Conservation (phyloP, 768 basidiomycete genomes). For the Fistulinella prunicolor region DNA sequence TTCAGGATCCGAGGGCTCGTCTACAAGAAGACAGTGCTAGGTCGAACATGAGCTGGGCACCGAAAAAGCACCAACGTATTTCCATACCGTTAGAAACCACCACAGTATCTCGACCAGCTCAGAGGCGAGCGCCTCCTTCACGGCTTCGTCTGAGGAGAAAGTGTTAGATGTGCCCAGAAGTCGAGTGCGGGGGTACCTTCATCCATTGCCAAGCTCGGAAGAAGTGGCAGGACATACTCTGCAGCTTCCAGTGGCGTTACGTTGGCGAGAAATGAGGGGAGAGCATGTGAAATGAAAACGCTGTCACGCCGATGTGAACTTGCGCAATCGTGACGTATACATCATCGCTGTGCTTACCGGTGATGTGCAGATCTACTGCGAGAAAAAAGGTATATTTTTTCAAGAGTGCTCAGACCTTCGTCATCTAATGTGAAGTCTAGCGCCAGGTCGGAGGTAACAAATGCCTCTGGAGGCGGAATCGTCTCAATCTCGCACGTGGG, state of each 20-base stretch:
- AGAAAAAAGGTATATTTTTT: conserved; percentile 89
- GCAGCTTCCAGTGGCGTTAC: conserved; percentile 86
- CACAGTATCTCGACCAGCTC: conserved; percentile 82
- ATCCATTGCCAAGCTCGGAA: conserved; percentile 81
- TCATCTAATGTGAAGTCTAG: conserved; percentile 59
- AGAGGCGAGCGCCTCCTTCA: conserved; percentile 83
- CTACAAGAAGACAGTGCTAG: conserved; percentile 67
- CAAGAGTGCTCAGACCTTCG: conserved; percentile 77
- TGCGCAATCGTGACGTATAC: not conserved
- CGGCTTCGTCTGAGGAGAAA: conserved; percentile 62
- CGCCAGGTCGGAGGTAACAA: conserved; percentile 29
- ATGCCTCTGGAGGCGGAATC: conserved; percentile 25
- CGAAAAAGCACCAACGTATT: conserved; percentile 1
- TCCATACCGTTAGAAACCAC: conserved; percentile 80
- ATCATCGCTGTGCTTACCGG: conserved; percentile 35
- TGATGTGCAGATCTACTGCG: conserved; percentile 69
- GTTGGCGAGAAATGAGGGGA: conserved; percentile 72
- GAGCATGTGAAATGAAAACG: conserved; percentile 79
- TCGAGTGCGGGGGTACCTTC: conserved; percentile 50
- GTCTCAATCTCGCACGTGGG: conserved; percentile 28
- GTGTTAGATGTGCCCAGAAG: conserved; percentile 7
- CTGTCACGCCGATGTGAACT: conserved; percentile 39
- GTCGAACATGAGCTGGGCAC: conserved; percentile 5
- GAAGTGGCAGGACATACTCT: conserved; percentile 90
- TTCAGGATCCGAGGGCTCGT: conserved; percentile 35